These are phyloP conservation scores for Zalaria sp. DNA, from an alignment of 2,329 filamentous ascomycete species.

Conservation along the genomic window DNA sequence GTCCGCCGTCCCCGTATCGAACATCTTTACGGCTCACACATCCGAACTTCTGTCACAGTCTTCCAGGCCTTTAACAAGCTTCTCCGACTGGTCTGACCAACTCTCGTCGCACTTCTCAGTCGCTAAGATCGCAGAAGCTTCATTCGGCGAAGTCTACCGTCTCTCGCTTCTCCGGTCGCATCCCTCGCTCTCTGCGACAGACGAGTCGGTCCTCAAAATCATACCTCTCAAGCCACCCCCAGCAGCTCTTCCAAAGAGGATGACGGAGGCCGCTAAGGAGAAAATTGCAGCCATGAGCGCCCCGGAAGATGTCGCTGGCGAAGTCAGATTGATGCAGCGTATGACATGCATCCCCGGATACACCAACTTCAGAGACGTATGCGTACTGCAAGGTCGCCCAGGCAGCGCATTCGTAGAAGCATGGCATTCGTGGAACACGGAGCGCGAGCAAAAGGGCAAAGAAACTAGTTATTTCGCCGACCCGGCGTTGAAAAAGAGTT, in stretches of 20 bases:
- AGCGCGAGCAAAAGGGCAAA: slow-evolving; percentile 23
- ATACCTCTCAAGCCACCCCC: slow-evolving; percentile 23
- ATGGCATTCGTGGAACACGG: slow-evolving; percentile 30
- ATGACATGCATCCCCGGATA: slow-evolving; percentile 48
- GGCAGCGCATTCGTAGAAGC: slow-evolving; percentile 33
- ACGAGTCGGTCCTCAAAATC: slow-evolving; percentile 34
- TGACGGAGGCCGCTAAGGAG: slow-evolving; percentile 29
- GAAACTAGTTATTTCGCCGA: slow-evolving; percentile 39
- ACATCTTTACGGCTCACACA: slow-evolving; percentile 11
- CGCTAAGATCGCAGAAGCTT: slow-evolving; percentile 50
- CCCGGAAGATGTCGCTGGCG: slow-evolving; percentile 28
- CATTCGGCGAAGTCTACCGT: slow-evolving; percentile 52
- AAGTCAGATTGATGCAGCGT: slow-evolving; percentile 40
- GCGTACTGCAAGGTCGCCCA: slow-evolving; percentile 43
- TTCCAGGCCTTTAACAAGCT: slow-evolving; percentile 19
- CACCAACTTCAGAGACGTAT: slow-evolving; percentile 45
- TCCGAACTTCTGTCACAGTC: slow-evolving; percentile 14
- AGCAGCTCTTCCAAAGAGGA: slow-evolving; percentile 32
- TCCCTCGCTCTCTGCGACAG: slow-evolving; percentile 9
- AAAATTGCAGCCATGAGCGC: slow-evolving; percentile 29
- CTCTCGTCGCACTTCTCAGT: slow-evolving; percentile 33
- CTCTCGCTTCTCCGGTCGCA: slow-evolving; percentile 24
- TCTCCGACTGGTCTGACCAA: slow-evolving; percentile 26
- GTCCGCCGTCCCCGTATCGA: not conserved
- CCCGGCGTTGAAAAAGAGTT: slow-evolving; percentile 38